Base-by-base conservation (phyloP, 257 asterid genomes). In the Solanum peruvianum region DNA sequence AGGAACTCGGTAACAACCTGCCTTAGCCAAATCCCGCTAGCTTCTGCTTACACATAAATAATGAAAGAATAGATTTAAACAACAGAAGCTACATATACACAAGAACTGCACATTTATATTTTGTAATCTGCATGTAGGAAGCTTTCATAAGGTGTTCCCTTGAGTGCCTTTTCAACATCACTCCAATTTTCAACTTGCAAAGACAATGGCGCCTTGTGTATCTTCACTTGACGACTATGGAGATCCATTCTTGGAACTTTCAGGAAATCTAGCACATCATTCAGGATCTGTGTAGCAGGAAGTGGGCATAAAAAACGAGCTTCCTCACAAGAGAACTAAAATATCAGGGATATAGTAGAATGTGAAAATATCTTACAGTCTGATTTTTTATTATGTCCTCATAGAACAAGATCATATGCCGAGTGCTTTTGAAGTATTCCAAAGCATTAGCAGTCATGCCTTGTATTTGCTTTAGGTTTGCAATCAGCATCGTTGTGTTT, bases 151-250 rank as follows among this genome's bases (percentile, higher is more conserved):
- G 86, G 93, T 20, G 99, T 94, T 86, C 98, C 98, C 89, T 89
- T 91, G 58, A 97, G 98, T 6, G 93, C 86, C 87, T 91, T 93
- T 84, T 92, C 89, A 25, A 97, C 90, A 21, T 97, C 99, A 13
- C 80, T 93, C 99, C 99, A 97, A 42, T 95, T 97, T 49, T 92
- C 97, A 49, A 96, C 95, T 88, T 95, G 98, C 9, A 93, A 90
- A 18, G 98, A 92, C 82, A 97, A 82, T 4, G 97, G 82, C 27
- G 99, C 98, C 87, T 89, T 92, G 88, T 97, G 99, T 90, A 97
- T 97, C 93, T 95, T 97, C 89, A 97, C 97, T 85, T 97, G 99
- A 13, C 98, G 94, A 91, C 99, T 97, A 2, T 67, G 87, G 85
- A 95, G 91, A 33, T 93, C 91, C 90, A 82, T 92, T 70, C 11